Conservation (phyloP, 1,284 basidiomycete species). For the Malassezia sp. region DNA sequence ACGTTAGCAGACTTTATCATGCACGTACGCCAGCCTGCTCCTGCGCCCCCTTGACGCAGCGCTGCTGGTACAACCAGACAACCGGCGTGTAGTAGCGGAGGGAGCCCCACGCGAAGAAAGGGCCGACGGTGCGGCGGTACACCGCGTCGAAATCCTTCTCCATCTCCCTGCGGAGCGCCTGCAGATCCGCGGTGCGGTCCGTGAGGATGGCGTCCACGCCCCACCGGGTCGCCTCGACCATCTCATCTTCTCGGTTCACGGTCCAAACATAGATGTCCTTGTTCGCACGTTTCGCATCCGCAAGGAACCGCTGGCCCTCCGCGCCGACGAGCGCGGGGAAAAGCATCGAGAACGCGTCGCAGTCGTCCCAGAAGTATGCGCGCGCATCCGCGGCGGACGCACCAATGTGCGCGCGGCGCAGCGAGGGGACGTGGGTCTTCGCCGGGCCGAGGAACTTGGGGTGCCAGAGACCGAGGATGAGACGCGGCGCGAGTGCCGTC, state of each 20-base stretch:
- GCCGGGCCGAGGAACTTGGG: constrained; percentile 75
- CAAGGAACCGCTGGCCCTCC: constrained; percentile 62
- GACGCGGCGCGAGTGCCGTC: constrained; percentile 69
- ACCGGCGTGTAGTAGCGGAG: constrained; percentile 11
- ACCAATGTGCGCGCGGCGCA: constrained; percentile 76
- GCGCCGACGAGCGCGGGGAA: constrained; percentile 64
- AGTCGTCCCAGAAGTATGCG: constrained; percentile 80
- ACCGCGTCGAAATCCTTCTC: constrained; percentile 25
- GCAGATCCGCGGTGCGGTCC: constrained; percentile 66
- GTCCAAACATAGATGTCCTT: constrained; percentile 93
- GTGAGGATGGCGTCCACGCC: constrained; percentile 79
- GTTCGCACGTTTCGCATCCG: constrained; percentile 63
- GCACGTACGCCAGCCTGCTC: constrained; percentile 9
- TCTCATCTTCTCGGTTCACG: constrained; percentile 76
- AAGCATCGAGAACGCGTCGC: constrained; percentile 75
- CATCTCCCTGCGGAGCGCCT: constrained; percentile 60
- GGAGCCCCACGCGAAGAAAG: constrained; percentile 4
- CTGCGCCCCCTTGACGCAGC: constrained; percentile 7
- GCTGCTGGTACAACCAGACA: constrained; percentile 4
- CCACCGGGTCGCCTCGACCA: constrained; percentile 93
- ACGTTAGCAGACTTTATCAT: too few relatives aligned
- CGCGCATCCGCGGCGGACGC: constrained; percentile 57
- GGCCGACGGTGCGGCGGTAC: constrained; percentile 3
- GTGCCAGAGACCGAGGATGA: constrained; percentile 70
- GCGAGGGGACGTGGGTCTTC: constrained; percentile 64